Evolutionary conservation across 73 alveolate genomes (phyloP).

Genomic region (Effrenium voratum): DNA sequence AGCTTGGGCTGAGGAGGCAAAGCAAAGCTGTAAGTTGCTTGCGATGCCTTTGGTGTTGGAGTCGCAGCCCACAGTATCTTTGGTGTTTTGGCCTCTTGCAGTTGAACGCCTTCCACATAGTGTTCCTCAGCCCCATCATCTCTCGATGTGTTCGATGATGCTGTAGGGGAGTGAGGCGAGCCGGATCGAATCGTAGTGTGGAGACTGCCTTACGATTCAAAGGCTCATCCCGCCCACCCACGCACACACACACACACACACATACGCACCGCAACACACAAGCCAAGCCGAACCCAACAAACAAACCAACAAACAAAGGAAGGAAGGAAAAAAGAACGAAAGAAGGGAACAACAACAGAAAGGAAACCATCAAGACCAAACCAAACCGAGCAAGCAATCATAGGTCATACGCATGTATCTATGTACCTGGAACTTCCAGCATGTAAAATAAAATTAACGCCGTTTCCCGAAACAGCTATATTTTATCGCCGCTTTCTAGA

Average conservation of each 20-base stretch:
- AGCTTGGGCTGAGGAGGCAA: conserved; percentile 16
- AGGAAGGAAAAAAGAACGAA: not conserved
- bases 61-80: conserved; percentile 50
- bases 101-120: not conserved
- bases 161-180: conserved; percentile 40
- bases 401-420: not conserved
- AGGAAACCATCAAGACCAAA: not conserved
- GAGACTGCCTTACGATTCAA: not conserved
- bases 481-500: no score
- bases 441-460: no score
- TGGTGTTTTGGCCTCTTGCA: not conserved
- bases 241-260: not conserved
- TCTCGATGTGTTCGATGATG: conserved; percentile 29
- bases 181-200: conserved; percentile 32
- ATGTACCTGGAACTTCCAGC: no score
- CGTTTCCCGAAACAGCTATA: no score
- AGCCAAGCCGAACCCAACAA: not conserved
- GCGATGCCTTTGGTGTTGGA: conserved; percentile 52
- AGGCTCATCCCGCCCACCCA: not conserved
- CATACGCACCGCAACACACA: not conserved
- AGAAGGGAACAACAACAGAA: not conserved
- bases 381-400: not conserved
- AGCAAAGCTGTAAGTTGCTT: conserved; percentile 38
- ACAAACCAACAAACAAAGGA: not conserved
- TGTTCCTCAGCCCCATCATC: not conserved